These are phyloP conservation scores for Cutaneotrichosporon dermatis DNA, from an alignment of 1,284 basidiomycete genomes.

Conservation along the genomic window DNA sequence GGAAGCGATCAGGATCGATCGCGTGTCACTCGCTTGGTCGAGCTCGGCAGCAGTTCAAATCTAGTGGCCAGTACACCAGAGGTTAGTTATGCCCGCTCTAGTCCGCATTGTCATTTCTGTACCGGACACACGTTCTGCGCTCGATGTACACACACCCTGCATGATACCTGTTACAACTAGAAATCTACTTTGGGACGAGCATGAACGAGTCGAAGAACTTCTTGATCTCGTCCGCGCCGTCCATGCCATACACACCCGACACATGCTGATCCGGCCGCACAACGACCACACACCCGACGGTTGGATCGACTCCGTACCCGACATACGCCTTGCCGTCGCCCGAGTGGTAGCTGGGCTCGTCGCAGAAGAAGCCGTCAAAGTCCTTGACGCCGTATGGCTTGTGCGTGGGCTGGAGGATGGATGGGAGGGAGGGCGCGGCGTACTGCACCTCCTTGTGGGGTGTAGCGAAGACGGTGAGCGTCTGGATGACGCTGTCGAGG, in stretches of 20 bases:
- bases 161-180: neutral
- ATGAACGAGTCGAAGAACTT: conserved; percentile 17
- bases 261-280: conserved; percentile 46
- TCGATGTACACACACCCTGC: neutral
- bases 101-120: too few species aligned
- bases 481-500: conserved; percentile 23
- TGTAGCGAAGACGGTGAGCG: conserved; percentile 20
- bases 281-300: conserved; percentile 39
- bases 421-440: conserved; percentile 10
- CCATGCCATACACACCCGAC: conserved; percentile 18
- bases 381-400: conserved; percentile 18
- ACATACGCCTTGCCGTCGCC: conserved; percentile 46
- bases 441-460: conserved; percentile 20
- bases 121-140: neutral
- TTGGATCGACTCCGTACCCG: conserved; percentile 41
- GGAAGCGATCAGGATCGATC: too few species aligned
- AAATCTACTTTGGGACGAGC: conserved; percentile 6
- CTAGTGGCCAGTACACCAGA: too few species aligned
- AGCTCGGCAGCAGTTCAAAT: too few species aligned
- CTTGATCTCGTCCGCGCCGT: conserved; percentile 2
- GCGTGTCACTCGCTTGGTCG: too few species aligned
- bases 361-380: conserved; percentile 30
- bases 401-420: conserved; percentile 14
- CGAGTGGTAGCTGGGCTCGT: conserved; percentile 36
- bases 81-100: too few species aligned